Evolutionary conservation across 768 basidiomycete genomes (phyloP).

Genomic region (Tricholoma sp.): DNA sequence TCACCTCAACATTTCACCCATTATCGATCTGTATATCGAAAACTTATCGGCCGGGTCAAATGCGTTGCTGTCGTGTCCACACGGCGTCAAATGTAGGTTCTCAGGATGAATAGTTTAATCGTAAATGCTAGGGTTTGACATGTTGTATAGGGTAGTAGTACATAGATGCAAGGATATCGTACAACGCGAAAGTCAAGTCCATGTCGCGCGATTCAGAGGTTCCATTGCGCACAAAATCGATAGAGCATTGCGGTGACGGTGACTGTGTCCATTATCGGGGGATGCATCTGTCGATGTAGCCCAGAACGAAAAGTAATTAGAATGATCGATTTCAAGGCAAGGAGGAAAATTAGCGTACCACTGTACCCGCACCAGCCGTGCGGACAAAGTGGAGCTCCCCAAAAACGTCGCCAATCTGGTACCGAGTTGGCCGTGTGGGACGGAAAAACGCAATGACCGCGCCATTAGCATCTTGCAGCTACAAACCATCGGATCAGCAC

Average conservation of each 20-base stretch:
- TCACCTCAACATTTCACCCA: slow-evolving; percentile 21
- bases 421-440: slow-evolving; percentile 70
- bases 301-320: slow-evolving; percentile 9
- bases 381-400: slow-evolving; percentile 83
- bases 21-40: slow-evolving; percentile 11
- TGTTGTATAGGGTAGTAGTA: slow-evolving; percentile 11
- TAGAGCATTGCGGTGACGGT: slow-evolving; percentile 83
- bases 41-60: slow-evolving; percentile 5
- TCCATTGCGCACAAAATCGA: slow-evolving; percentile 62
- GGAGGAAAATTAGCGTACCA: slow-evolving; percentile 45
- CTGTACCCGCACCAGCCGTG: slow-evolving; percentile 73
- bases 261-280: slow-evolving; percentile 87
- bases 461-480: slow-evolving; percentile 71
- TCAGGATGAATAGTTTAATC: not conserved
- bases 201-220: slow-evolving; percentile 29
- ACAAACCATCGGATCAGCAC: slow-evolving; percentile 16
- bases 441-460: slow-evolving; percentile 77
- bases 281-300: slow-evolving; percentile 61
- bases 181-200: not conserved
- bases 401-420: slow-evolving; percentile 82
- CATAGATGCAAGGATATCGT: slow-evolving; percentile 3
- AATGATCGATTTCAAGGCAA: slow-evolving; percentile 7
- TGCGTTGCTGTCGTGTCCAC: slow-evolving; percentile 1
- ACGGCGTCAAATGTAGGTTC: not conserved
- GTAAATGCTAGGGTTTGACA: not conserved